Percentiles rank a stretch among this genome's conserved stretches.
phyloP scores from a whole-genome alignment of 352 stramenopile genomes.

The Pythium plurisporium region DNA sequence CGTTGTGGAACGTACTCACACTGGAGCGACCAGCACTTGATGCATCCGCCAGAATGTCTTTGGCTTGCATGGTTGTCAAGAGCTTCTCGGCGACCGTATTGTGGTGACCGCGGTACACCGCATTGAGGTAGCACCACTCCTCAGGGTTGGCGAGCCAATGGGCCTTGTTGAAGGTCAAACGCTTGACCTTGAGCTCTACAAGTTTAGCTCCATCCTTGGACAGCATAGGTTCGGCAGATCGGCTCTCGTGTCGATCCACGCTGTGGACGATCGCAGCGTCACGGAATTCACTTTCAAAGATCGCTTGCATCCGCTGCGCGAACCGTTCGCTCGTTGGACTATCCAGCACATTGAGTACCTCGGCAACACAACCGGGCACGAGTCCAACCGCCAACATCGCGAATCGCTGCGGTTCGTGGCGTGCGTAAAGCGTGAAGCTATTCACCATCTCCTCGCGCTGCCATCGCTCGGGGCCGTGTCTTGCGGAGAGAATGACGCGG shows the following conservation, averaged over 20 bases:
- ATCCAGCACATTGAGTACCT: conserved; percentile 18
- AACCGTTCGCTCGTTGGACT: conserved; percentile 9
- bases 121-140: conserved; percentile 23
- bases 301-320: conserved; percentile 8
- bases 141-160: conserved; percentile 6
- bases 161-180: conserved; percentile 10
- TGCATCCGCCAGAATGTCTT: neutral
- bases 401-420: conserved; percentile 10
- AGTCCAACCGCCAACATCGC: conserved; percentile 9
- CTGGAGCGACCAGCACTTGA: too few species aligned
- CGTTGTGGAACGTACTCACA: conserved; percentile 5
- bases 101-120: neutral
- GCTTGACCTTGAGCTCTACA: conserved; percentile 16
- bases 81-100: conserved; percentile 10
- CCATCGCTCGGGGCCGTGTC: conserved; percentile 9
- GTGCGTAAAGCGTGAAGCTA: conserved; percentile 18
- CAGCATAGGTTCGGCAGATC: too few species aligned
- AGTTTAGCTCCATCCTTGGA: neutral
- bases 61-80: conserved; percentile 6
- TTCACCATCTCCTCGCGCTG: too few species aligned
- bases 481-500: conserved; percentile 7
- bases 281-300: conserved; percentile 15
- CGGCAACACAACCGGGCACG: conserved; percentile 15
- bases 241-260: conserved; percentile 3
- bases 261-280: conserved; percentile 13